A percentile compares a stretch with the other conserved stretches of the same genome.
Conservation (phyloP, 768 basidiomycete species). For the Tephrocybe sp. region DNA sequence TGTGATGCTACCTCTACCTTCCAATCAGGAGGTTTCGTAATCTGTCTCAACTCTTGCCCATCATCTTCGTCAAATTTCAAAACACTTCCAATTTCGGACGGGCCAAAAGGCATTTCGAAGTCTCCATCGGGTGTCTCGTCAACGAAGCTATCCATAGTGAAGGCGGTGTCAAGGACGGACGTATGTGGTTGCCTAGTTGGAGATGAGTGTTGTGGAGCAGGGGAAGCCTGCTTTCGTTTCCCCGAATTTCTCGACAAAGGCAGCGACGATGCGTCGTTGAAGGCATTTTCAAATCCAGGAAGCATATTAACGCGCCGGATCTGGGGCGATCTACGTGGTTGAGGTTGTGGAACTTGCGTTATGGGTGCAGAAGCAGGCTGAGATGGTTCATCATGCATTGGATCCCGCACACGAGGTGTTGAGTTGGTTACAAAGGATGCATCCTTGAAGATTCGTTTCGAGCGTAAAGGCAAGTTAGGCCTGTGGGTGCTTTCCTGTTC, state of each 20-base stretch:
- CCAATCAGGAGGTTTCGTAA: conserved; percentile 46
- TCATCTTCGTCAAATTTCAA: conserved; percentile 4
- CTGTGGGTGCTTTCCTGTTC: conserved; percentile 60
- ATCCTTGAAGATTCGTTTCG: conserved; percentile 36
- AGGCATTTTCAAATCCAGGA: conserved; percentile 57
- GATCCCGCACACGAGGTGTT: conserved; percentile 37
- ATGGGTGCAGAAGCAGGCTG: conserved; percentile 23
- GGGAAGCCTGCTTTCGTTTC: conserved; percentile 20
- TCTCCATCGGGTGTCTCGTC: conserved; percentile 26
- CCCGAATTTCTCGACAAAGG: conserved; percentile 19
- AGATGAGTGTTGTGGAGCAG: conserved; percentile 6
- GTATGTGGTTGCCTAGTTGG: background rate
- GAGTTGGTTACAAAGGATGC: conserved; percentile 38
- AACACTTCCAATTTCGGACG: background rate
- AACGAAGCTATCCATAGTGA: background rate
- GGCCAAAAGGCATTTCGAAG: conserved; percentile 25
- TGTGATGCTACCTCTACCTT: conserved; percentile 46
- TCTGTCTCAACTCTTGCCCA: conserved; percentile 25
- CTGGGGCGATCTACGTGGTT: conserved; percentile 28
- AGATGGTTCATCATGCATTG: conserved; percentile 23
- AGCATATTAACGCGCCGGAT: conserved; percentile 33
- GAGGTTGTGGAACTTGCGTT: conserved; percentile 35
- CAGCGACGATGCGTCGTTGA: conserved; percentile 38
- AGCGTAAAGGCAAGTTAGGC: conserved; percentile 42
- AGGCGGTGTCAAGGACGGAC: background rate